Base-by-base conservation (phyloP, 331 rosid genomes). In the Telfairia occidentalis region DNA sequence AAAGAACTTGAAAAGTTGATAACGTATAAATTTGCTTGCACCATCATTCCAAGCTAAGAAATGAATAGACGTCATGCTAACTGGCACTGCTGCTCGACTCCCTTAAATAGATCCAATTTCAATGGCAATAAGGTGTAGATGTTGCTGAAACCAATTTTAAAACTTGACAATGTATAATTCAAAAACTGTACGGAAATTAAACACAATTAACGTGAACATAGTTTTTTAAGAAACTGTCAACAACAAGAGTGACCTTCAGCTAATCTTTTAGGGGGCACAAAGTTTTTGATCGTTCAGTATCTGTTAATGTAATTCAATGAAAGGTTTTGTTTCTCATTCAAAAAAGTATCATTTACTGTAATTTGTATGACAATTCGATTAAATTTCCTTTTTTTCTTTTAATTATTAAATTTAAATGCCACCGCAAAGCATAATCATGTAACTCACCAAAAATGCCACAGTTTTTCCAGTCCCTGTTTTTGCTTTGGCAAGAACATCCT, bases 401-500 rank as follows among this genome's bases (percentile, higher is more conserved):
- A 45, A 24, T 26, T 13, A 11, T 12, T 1, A 15, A 45, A 21
- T 7, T 40, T 15, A 70, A 70, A 70, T 45, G 40, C 57, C 24
- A 9, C 24, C 67, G 5, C 21, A 19, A 9, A 49, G 21, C 57
- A 75, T 1, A 19, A 23, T 6, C 77, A 71, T 61, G 71, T 67
- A 74, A n/a, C 92, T 75, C 81, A 95, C 99, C 97, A 95, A 86
- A 86, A 92, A 95, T 11, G 99, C 99, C 45, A 95, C 96, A 45
- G 99, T 95, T 90, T 95, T 95, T 63, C 99, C 99, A 0, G 99
- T 95, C 77, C 99, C 99, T 19, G 97, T 95, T 86, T 66, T 95
- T 59, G 99, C 97, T 85, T 90, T 95, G 79, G 97, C 99, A 42
- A 95, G 93, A 63, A 95, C 97, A 82, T 95, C 97, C 90, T 90